Conservation (phyloP, 768 basidiomycete genomes). For the Amanita thiersii region DNA sequence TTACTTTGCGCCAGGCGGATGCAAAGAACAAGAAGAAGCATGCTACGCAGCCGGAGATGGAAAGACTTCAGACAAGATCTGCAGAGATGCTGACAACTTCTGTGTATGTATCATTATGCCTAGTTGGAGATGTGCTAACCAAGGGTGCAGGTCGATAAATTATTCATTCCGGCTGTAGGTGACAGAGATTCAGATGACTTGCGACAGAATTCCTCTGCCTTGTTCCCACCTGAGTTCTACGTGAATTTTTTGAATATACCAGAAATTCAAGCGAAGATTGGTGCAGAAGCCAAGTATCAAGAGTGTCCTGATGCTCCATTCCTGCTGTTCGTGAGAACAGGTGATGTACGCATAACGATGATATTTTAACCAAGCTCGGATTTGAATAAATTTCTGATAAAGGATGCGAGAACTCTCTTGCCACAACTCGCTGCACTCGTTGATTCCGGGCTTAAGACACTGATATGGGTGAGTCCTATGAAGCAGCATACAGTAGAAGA, state of each 20-base stretch:
- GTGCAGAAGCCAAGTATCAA: conserved; percentile 39
- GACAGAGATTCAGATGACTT: conserved; percentile 49
- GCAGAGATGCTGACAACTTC: conserved; percentile 40
- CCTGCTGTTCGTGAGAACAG: conserved; percentile 37
- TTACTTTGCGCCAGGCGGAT: conserved; percentile 41
- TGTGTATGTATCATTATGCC: conserved; percentile 34
- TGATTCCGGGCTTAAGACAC: conserved; percentile 31
- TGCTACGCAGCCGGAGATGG: conserved; percentile 50
- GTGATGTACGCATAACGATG: conserved; percentile 35
- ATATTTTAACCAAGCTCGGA: neutral
- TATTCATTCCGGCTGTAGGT: conserved; percentile 44
- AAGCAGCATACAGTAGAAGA: conserved; percentile 9
- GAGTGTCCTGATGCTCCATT: conserved; percentile 42
- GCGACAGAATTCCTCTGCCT: conserved; percentile 41
- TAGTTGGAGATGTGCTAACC: neutral
- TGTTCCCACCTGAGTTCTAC: conserved; percentile 54
- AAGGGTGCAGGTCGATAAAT: conserved; percentile 30
- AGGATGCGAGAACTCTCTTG: conserved; percentile 49
- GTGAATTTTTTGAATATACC: conserved; percentile 33
- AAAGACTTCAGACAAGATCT: conserved; percentile 38
- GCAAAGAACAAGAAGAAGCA: conserved; percentile 42
- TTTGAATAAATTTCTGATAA: neutral
- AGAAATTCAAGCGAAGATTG: conserved; percentile 34
- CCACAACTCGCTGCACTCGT: conserved; percentile 41
- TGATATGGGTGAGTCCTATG: conserved; percentile 35